These are phyloP conservation scores for Camellia sinensis DNA, from an alignment of 148 eudicot genomes.

Conservation along the genomic window DNA sequence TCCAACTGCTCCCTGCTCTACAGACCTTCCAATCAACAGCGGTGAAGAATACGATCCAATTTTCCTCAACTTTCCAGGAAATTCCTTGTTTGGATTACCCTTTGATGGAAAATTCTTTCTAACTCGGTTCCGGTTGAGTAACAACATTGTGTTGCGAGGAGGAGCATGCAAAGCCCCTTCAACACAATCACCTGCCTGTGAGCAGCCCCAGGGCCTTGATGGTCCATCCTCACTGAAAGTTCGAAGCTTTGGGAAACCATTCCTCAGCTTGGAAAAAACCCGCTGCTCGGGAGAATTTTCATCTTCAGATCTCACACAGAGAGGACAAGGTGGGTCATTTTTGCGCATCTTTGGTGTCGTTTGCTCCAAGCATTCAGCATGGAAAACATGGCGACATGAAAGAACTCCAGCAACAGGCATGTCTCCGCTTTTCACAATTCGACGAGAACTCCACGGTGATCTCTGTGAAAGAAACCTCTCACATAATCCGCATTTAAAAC, in stretches of 20 bases:
- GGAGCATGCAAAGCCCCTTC: slow-evolving; percentile 76
- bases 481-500: slow-evolving; percentile 63
- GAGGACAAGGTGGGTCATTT: slow-evolving; percentile 88
- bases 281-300: slow-evolving; percentile 48
- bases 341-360: slow-evolving; percentile 66
- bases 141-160: slow-evolving; percentile 52
- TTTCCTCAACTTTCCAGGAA: slow-evolving; percentile 62
- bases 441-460: slow-evolving; percentile 88
- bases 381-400: slow-evolving; percentile 82
- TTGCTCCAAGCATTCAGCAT: slow-evolving; percentile 93
- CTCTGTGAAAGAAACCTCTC: slow-evolving; percentile 87
- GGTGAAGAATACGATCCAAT: slow-evolving; percentile 45
- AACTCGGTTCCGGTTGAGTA: slow-evolving; percentile 44
- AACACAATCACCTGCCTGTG: slow-evolving; percentile 79
- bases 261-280: slow-evolving; percentile 44
- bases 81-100: slow-evolving; percentile 50
- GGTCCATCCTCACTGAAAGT: slow-evolving; percentile 62
- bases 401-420: slow-evolving; percentile 89
- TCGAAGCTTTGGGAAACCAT: slow-evolving; percentile 45
- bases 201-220: slow-evolving; percentile 76
- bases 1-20: slow-evolving; percentile 49
- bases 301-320: slow-evolving; percentile 59
- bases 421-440: slow-evolving; percentile 80
- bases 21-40: slow-evolving; percentile 46
- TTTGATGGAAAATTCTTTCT: slow-evolving; percentile 57